These are phyloP conservation scores for Nyssa sinensis DNA, from an alignment of 148 eudicot species.

Conservation along the genomic window DNA sequence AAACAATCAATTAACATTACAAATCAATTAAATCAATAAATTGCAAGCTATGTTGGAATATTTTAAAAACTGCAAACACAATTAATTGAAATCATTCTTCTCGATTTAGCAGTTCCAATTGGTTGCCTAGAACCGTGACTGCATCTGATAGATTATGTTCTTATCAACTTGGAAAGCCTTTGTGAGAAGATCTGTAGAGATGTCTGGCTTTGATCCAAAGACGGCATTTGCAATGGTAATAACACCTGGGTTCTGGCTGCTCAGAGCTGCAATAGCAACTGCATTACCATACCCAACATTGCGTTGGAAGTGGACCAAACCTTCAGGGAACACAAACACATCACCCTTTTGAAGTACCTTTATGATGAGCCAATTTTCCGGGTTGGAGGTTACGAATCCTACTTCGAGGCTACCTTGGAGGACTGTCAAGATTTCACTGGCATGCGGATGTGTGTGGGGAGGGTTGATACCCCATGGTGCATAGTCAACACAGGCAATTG, in stretches of 20 bases:
- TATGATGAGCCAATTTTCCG: constrained; percentile 13
- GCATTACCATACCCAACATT: constrained; percentile 12
- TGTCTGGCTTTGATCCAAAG: constrained; percentile 18
- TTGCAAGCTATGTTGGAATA: no score
- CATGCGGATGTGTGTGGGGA: constrained; percentile 24
- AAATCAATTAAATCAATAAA: no score
- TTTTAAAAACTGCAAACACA: no score
- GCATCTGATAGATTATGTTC: background rate
- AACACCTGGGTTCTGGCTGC: constrained; percentile 27
- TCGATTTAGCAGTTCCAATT: background rate
- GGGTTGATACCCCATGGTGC: constrained; percentile 22
- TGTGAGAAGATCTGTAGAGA: constrained; percentile 18
- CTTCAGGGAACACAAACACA: constrained; percentile 17
- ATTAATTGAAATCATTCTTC: no score
- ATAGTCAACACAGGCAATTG: constrained; percentile 25
- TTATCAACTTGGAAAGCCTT: constrained; percentile 14
- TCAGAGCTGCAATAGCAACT: constrained; percentile 15
- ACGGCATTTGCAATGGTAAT: constrained; percentile 14
- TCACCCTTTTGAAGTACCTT: constrained; percentile 15
- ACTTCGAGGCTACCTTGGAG: constrained; percentile 15
- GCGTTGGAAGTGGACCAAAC: constrained; percentile 18
- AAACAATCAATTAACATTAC: no score
- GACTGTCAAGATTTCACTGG: constrained; percentile 24
- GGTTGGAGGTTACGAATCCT: constrained; percentile 27
- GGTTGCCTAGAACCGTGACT: background rate